Evolutionary conservation across 2,329 filamentous ascomycete genomes (phyloP), one percentile per base, ranked within the genome.

Genomic region (Orbilia ellipsospora): DNA sequence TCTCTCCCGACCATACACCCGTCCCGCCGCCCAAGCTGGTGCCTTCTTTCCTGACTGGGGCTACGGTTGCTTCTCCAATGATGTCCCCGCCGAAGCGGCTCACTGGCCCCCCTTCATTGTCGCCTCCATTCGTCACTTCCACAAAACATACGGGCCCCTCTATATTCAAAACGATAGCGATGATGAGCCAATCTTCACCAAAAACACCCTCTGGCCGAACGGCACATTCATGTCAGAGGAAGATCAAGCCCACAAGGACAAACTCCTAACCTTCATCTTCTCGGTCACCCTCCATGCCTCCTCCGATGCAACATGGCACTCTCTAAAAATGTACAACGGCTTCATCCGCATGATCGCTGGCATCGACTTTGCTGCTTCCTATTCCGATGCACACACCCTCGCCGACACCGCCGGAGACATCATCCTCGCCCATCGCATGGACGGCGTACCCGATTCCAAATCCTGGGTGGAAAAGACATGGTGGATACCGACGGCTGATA

Each of bases 11-110:
- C 18, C 77, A 8, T 44, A 44, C 8, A 73, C 77, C 62, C 73
- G 51, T 18, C 60, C 76, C 2, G 78, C 77, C 20, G 56, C 78
- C n/a, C 79, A 80, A 55, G 77, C 79, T 42, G 79, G 79, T 8
- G 78, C 79, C 51, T 80, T 80, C 78, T 80, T 80, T 67, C 79
- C 79, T 1, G 79, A 80, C 75, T 80, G 79, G 79, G 79, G 79
- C 40, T 80, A 80, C 69, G 77, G 78, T 48, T 80, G 79, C 56
- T 77, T 80, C 67, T 77, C 70, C 26, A 79, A 77, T 31, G 77
- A 79, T 31, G 68, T 64, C n/a, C 45, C 62, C 16, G 62, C 79
- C 54, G 79, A 80, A 72, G 77, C 78, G 7, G 79, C 79, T 3
- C 79, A 80, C 63, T 80, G 79, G 79, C 79, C 79, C 1, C 79